Conservation (phyloP, 2,329 filamentous ascomycete genomes). For the Botryotinia globosa region DNA sequence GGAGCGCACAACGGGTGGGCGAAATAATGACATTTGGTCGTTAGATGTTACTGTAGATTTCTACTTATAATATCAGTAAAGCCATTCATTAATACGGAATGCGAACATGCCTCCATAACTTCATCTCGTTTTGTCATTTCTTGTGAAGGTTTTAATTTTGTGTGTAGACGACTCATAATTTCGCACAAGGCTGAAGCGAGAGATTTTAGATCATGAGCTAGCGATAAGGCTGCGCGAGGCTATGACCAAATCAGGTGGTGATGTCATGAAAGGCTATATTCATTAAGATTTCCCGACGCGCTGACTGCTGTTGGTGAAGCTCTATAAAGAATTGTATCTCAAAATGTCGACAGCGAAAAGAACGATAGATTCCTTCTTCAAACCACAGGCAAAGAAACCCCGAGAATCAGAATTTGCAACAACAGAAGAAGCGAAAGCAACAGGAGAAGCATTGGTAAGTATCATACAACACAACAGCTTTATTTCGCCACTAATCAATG, state of each 20-base stretch:
- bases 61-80: slow-evolving; percentile 24
- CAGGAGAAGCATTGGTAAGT: slow-evolving; percentile 9
- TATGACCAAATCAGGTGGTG: background rate
- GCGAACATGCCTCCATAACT: slow-evolving; percentile 31
- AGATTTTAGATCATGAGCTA: slow-evolving; percentile 10
- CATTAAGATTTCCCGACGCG: background rate
- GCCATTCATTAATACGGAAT: background rate
- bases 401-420: slow-evolving; percentile 29
- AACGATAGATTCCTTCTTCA: slow-evolving; percentile 69
- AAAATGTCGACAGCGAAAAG: slow-evolving; percentile 49
- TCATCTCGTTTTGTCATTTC: slow-evolving; percentile 27
- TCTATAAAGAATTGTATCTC: background rate
- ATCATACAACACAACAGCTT: background rate
- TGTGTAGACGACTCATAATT: slow-evolving; percentile 13
- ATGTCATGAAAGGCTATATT: slow-evolving; percentile 25
- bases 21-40: slow-evolving; percentile 59
- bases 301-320: background rate
- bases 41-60: slow-evolving; percentile 22
- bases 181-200: slow-evolving; percentile 16
- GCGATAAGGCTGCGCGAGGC: slow-evolving; percentile 2
- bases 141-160: slow-evolving; percentile 9
- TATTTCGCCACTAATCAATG: slow-evolving; percentile 1
- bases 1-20: slow-evolving; percentile 72
- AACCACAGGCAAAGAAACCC: slow-evolving; percentile 45
- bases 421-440: background rate